phyloP scores from a whole-genome alignment of 1,284 basidiomycete species.

The Grifola frondosa region DNA sequence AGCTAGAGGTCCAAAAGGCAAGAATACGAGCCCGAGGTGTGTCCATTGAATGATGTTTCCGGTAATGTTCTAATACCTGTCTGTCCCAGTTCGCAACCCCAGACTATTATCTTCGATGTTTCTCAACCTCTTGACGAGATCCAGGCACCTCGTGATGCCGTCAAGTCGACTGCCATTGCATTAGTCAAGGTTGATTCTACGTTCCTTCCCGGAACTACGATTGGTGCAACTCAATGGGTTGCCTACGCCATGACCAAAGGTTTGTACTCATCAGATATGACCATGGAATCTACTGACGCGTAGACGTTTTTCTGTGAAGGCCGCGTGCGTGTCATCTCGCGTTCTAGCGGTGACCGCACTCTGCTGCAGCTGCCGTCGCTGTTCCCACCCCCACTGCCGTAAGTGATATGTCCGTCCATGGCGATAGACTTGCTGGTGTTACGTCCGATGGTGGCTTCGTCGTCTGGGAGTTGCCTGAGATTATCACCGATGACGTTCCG shows the following conservation, averaged over 20 bases:
- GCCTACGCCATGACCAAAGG: constrained; percentile 89
- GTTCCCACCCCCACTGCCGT: constrained; percentile 65
- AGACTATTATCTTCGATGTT: constrained; percentile 74
- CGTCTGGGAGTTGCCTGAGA: constrained; percentile 78
- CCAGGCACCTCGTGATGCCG: constrained; percentile 66
- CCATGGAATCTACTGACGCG: too few relatives aligned
- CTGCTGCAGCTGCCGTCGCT: constrained; percentile 69
- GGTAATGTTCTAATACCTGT: background rate
- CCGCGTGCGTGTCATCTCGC: constrained; percentile 80
- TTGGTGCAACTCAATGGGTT: constrained; percentile 84
- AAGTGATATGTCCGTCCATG: constrained; percentile 79
- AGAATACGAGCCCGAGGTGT: constrained; percentile 58
- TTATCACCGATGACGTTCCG: constrained; percentile 82
- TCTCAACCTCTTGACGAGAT: constrained; percentile 67
- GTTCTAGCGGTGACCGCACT: constrained; percentile 81
- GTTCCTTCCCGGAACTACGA: constrained; percentile 79
- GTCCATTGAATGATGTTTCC: constrained; percentile 14
- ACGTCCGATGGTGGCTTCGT: constrained; percentile 84
- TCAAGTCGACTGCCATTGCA: constrained; percentile 81
- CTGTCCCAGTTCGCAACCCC: constrained; percentile 29
- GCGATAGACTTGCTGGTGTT: constrained; percentile 78
- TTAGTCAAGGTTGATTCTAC: constrained; percentile 78
- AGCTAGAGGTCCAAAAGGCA: constrained; percentile 44
- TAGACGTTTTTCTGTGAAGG: constrained; percentile 38
- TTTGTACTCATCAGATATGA: constrained; percentile 22